These are phyloP conservation scores for Alternaria panax DNA, from an alignment of 2,329 filamentous ascomycete genomes.

Conservation along the genomic window DNA sequence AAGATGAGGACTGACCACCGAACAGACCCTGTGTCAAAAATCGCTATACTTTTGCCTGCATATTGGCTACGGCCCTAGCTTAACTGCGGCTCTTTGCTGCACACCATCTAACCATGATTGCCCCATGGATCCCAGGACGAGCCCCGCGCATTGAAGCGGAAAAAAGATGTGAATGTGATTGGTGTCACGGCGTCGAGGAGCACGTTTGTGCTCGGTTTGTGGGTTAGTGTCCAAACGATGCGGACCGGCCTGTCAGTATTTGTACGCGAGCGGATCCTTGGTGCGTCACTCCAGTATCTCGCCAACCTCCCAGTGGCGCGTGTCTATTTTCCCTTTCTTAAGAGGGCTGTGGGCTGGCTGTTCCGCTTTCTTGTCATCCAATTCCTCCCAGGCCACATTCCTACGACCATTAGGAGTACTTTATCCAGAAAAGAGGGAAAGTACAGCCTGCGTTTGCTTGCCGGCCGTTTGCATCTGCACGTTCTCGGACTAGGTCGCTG, in stretches of 20 bases:
- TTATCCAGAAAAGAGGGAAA: background rate
- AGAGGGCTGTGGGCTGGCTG: conserved; percentile 3
- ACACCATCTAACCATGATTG: conserved; percentile 1
- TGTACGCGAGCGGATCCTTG: conserved; percentile 33
- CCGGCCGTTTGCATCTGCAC: conserved; percentile 2
- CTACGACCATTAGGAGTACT: background rate
- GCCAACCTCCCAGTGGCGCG: conserved; percentile 11
- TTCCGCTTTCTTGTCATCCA: background rate
- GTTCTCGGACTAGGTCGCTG: background rate
- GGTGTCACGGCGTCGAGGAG: conserved; percentile 25
- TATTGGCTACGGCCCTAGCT: conserved; percentile 22
- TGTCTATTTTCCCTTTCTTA: conserved; percentile 7
- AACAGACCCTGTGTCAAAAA: background rate
- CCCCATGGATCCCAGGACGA: conserved; percentile 7
- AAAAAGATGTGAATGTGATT: conserved; percentile 30
- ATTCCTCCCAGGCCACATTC: background rate
- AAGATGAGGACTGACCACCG: background rate
- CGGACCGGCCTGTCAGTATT: conserved; percentile 32
- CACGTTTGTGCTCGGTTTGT: conserved; percentile 33
- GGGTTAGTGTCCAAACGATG: conserved; percentile 32
- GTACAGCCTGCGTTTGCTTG: background rate
- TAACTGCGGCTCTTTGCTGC: conserved; percentile 17
- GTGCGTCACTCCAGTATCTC: conserved; percentile 30
- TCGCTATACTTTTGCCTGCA: conserved; percentile 25
- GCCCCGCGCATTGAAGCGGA: conserved; percentile 21